phyloP scores from a whole-genome alignment of 2,329 filamentous ascomycete species.

The Penicillium sp. region DNA sequence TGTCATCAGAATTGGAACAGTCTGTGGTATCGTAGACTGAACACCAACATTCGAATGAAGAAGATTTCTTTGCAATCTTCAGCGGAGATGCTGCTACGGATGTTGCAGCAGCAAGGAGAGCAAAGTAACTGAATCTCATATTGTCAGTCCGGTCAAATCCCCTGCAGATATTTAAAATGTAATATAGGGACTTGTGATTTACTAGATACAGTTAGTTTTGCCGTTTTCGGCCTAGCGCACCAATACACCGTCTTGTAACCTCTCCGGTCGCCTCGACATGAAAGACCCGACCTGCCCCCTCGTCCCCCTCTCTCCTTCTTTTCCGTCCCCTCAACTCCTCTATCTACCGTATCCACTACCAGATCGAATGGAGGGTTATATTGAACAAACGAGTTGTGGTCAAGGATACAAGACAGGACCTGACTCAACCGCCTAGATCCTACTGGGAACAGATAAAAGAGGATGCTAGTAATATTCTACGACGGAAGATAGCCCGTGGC shows the following conservation, averaged over 20 bases:
- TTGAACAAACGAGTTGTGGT: conserved; percentile 18
- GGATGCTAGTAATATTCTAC: conserved; percentile 14
- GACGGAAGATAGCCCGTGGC: conserved; percentile 18
- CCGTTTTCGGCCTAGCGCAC: too few species aligned
- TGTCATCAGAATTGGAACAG: neutral
- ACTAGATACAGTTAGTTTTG: too few species aligned
- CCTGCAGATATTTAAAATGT: neutral
- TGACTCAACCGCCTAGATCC: conserved; percentile 14
- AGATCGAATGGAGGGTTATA: conserved; percentile 14
- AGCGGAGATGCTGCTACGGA: conserved; percentile 25
- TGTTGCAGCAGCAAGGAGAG: conserved; percentile 26
- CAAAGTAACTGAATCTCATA: conserved; percentile 25
- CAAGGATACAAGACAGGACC: conserved; percentile 24
- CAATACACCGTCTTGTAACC: too few species aligned
- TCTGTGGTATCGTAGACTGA: neutral
- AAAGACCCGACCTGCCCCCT: too few species aligned
- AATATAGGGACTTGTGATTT: too few species aligned
- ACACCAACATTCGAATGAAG: conserved; percentile 26
- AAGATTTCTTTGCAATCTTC: conserved; percentile 23
- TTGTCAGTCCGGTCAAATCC: neutral
- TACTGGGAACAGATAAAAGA: conserved; percentile 21
- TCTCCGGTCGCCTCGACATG: too few species aligned
- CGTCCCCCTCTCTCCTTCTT: too few species aligned
- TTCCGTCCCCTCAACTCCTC: too few species aligned
- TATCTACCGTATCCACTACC: conserved; percentile 15